Base-by-base conservation (phyloP, 345 rosid species). In the Eutrema heterophyllum region DNA sequence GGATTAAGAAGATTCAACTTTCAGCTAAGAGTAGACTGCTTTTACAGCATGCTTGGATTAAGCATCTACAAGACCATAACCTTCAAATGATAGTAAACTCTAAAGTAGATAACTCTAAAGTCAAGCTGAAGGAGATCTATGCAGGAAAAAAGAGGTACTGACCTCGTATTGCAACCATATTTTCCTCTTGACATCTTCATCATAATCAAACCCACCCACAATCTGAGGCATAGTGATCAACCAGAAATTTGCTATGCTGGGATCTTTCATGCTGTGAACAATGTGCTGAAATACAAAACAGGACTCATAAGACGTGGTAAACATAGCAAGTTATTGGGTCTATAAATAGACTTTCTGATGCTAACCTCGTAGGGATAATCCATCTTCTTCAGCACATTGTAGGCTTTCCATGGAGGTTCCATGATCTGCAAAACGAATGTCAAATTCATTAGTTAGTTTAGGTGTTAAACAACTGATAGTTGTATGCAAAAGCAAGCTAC, bases 321-420 rank as follows among this genome's bases (percentile, higher is more conserved):
- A 61, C 29, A 40, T 66, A 58, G 68, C 33, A 77, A 64, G 13
- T 29, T 65, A 21, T 43, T 48, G 50, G 57, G 56, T 51, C 11
- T 9, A 50, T 64, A 49, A 0, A 51, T 50, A 26, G 54, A 64
- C 61, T 33, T 4, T 52, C 13, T 45, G 49, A 64, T 63, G 71
- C 84, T 74, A 30, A 79, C 98, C 96, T 93, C 97, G 24, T 93
- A 93, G 3, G 97, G 98, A 79, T 93, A 91, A 64, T 91, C 97
- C 97, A 89, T 90, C 81, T 86, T 93, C 82, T 80, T 86, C 85
- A 91, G 67, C 46, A 93, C 79, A 63, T 91, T 86, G 70, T 83
- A 87, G 18, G 98, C 92, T 84, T 84, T 86, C 96, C 96, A 89
- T 40, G 98, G 97, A 79, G 97, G 97, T 71, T 93, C 97, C 97